Conservation (phyloP, 2,329 filamentous ascomycete genomes). For the Diaporthe sp. region DNA sequence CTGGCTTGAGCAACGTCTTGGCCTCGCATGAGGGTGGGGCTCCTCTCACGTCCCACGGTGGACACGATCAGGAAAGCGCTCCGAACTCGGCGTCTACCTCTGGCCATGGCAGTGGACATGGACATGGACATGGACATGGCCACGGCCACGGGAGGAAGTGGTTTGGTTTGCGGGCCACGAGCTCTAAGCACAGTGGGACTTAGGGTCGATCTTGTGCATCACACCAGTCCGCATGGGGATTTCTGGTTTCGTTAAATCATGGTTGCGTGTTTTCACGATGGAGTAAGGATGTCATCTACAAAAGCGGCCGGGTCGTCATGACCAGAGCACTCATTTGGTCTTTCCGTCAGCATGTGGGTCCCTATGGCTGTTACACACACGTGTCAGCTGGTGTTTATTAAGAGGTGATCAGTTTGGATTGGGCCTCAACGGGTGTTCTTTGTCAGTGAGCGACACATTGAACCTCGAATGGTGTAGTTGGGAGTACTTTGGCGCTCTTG, state of each 20-base stretch:
- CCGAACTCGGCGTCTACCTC: neutral
- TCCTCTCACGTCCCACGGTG: neutral
- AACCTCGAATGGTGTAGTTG: neutral
- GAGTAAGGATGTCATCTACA: neutral
- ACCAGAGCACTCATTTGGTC: neutral
- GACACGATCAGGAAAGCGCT: neutral
- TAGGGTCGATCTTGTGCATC: neutral
- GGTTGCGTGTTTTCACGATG: neutral
- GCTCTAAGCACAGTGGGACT: constrained; percentile 22
- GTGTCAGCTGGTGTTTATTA: neutral
- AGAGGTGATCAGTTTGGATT: neutral
- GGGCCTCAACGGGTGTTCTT: neutral
- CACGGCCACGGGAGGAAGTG: constrained; percentile 32
- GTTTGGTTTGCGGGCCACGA: constrained; percentile 27
- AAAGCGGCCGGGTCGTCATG: too few species aligned
- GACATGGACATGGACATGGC: neutral
- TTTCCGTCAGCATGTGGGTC: too few species aligned
- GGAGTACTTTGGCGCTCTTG: neutral
- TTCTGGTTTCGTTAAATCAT: neutral
- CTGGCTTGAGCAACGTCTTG: constrained; percentile 27
- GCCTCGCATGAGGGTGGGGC: constrained; percentile 27
- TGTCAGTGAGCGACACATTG: neutral
- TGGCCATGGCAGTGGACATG: constrained; percentile 2
- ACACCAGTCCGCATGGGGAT: too few species aligned
- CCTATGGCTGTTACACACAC: too few species aligned